A percentile compares a stretch with the other conserved stretches of the same genome.
Conservation (phyloP, 371 early-diverging fungal genomes). For the Rhizopus delemar region DNA sequence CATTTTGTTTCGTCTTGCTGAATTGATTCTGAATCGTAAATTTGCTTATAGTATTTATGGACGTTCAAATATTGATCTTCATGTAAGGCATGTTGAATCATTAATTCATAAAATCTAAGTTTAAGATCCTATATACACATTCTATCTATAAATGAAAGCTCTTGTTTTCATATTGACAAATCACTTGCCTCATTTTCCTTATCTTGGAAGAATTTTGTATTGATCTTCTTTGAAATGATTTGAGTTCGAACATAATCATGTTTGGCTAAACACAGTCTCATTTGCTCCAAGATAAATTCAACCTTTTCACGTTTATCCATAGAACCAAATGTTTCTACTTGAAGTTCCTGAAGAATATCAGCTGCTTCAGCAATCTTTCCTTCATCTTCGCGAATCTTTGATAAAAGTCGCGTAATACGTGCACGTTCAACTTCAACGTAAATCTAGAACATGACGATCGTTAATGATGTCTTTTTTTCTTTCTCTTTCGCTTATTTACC, state of each 20-base stretch:
- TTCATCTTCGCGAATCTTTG: constrained; percentile 88
- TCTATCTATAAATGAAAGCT: not conserved
- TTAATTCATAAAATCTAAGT: constrained; percentile 90
- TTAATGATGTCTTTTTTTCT: not conserved
- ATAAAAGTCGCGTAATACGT: constrained; percentile 84
- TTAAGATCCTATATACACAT: constrained; percentile 75
- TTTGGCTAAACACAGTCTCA: constrained; percentile 92
- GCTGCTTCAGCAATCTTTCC: constrained; percentile 90
- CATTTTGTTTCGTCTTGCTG: constrained; percentile 64
- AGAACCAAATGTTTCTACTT: constrained; percentile 98
- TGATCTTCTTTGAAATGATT: constrained; percentile 94
- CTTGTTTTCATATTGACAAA: not conserved
- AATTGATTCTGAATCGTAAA: constrained; percentile 84
- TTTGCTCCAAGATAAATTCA: constrained; percentile 97
- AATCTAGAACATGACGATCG: not conserved
- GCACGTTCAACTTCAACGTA: constrained; percentile 97
- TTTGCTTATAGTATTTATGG: constrained; percentile 88
- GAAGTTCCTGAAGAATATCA: constrained; percentile 94
- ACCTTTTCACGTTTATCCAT: constrained; percentile 98
- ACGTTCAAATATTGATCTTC: constrained; percentile 86
- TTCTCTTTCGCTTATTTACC: constrained; percentile 44
- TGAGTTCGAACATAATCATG: constrained; percentile 90
- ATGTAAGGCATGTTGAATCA: constrained; percentile 93
- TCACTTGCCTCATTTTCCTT: constrained; percentile 69
- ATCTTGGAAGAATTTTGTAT: constrained; percentile 87